A percentile compares a stretch with the other conserved stretches of the same genome.
Evolutionary conservation across 495 filamentous ascomycete genomes (phyloP).

Genomic region (Penicillium antarcticum): DNA sequence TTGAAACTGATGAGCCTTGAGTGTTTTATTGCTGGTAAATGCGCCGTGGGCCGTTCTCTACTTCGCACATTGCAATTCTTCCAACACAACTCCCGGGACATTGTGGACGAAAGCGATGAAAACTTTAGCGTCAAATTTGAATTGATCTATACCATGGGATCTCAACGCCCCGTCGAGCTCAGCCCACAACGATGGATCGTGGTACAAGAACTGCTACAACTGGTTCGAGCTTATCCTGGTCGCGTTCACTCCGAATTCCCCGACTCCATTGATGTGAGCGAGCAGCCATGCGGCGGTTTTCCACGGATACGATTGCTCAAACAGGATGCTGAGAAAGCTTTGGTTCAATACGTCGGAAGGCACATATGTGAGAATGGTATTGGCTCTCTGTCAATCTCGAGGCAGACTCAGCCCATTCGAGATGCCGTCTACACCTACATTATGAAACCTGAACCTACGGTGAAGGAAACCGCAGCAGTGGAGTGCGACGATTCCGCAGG

Average conservation of each 20-base stretch:
- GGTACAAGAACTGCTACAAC: constrained; percentile 52
- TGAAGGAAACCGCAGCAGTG: constrained; percentile 30
- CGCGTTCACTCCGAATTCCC: constrained; percentile 19
- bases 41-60: constrained; percentile 28
- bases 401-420: constrained; percentile 31
- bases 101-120: constrained; percentile 1
- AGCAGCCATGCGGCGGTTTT: constrained; percentile 13
- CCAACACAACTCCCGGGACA: not conserved
- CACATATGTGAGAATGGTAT: constrained; percentile 18
- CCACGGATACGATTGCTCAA: constrained; percentile 20
- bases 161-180: constrained; percentile 51
- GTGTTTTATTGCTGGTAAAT: not conserved
- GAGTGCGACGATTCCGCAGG: constrained; percentile 8
- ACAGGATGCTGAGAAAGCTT: constrained; percentile 1
- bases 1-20: constrained; percentile 48
- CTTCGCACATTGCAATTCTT: constrained; percentile 32
- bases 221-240: constrained; percentile 32
- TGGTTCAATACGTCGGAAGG: constrained; percentile 4
- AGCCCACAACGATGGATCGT: constrained; percentile 13
- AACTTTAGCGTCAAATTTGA: not conserved
- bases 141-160: not conserved
- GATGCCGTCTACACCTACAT: constrained; percentile 44
- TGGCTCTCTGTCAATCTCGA: constrained; percentile 9
- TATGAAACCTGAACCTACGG: constrained; percentile 20
- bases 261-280: constrained; percentile 30